Evolutionary conservation across 352 stramenopile genomes (phyloP), one percentile per base, ranked within the genome.

Genomic region (Globisporangium paroecandrum): DNA sequence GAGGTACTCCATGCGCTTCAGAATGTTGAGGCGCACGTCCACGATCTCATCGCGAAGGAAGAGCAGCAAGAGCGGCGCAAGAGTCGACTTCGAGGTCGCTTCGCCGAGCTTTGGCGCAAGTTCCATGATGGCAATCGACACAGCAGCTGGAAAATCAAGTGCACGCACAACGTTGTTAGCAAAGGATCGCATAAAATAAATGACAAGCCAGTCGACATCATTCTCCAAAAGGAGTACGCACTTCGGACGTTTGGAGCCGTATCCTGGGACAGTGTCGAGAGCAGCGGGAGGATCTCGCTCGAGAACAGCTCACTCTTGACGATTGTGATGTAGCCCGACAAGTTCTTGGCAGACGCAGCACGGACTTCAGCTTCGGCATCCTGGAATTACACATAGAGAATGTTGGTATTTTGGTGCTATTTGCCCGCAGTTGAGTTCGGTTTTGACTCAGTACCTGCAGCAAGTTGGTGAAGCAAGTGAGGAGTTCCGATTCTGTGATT

Each of bases 331-430:
- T 98, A 98, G 38, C 83, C 86, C 38, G 93, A 89, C 66, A 98
- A 85, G 74, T 98, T 98, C 79, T 94, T 96, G 15, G 96, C 92
- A 20, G 93, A 86, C 4, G 91, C 90, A 56, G 93, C 89, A 51
- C 95, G 89, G 43, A 98, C 95, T 88, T 98, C 94, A 2, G 93
- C 89, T 80, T 98, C 95, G 32, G 86, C 82, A 69, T 98, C 86
- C 81, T 89, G 49, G 49, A 65, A 54, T 3, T 15, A 38, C 15
- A 47, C 18, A 57, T 61, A 13, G 18, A 18, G 27, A 38, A 51
- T 24, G 43, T 51, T 24, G 2, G 43, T 24, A 24, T 51, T 49
- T 51, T 15, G 43, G 2, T 51, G 43, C 5, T 51, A 24, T 22
- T 49, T 22, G 43, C 2, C 6, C 6, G 12, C 13, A 20, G 7